Percentiles rank a stretch among this genome's conserved stretches.
Conservation (phyloP, 768 basidiomycete species). For the Phanerochaete carnosa region DNA sequence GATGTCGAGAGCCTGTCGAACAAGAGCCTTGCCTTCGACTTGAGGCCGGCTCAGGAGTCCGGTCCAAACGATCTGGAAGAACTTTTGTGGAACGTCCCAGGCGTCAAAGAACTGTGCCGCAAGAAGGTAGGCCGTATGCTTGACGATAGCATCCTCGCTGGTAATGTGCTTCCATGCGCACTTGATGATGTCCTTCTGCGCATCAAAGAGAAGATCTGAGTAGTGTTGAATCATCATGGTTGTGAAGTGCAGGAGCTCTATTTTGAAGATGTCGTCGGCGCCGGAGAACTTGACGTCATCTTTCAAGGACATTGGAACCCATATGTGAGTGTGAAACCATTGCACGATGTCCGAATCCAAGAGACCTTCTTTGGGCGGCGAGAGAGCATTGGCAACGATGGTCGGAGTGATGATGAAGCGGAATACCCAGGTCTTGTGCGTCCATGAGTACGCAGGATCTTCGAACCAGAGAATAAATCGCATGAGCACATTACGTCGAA, state of each 20-base stretch:
- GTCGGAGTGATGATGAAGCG: slow-evolving; percentile 87
- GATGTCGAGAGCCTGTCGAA: slow-evolving; percentile 84
- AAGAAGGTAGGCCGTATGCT: slow-evolving; percentile 88
- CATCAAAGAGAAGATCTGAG: slow-evolving; percentile 71
- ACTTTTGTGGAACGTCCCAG: slow-evolving; percentile 87
- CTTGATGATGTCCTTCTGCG: slow-evolving; percentile 89
- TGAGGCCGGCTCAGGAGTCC: slow-evolving; percentile 81
- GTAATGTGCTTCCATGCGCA: slow-evolving; percentile 88
- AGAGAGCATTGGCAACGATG: slow-evolving; percentile 71
- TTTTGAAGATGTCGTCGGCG: slow-evolving; percentile 81
- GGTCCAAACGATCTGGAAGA: slow-evolving; percentile 87
- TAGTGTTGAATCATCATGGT: slow-evolving; percentile 86
- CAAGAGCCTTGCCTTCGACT: slow-evolving; percentile 71
- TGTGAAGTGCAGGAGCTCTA: slow-evolving; percentile 88
- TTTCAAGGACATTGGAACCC: slow-evolving; percentile 63
- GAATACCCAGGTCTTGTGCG: slow-evolving; percentile 76
- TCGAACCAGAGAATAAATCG: slow-evolving; percentile 87
- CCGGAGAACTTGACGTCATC: slow-evolving; percentile 48
- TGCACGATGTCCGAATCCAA: slow-evolving; percentile 70
- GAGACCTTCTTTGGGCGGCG: slow-evolving; percentile 52
- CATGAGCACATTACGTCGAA: slow-evolving; percentile 78
- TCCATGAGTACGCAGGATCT: slow-evolving; percentile 55
- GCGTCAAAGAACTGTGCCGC: slow-evolving; percentile 89
- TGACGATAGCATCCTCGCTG: slow-evolving; percentile 86
- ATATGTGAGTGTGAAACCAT: slow-evolving; percentile 70